A percentile compares a stretch with the other conserved stretches of the same genome.
Conservation (phyloP, 108 stramenopile species). For the Cyclotella sp. region DNA sequence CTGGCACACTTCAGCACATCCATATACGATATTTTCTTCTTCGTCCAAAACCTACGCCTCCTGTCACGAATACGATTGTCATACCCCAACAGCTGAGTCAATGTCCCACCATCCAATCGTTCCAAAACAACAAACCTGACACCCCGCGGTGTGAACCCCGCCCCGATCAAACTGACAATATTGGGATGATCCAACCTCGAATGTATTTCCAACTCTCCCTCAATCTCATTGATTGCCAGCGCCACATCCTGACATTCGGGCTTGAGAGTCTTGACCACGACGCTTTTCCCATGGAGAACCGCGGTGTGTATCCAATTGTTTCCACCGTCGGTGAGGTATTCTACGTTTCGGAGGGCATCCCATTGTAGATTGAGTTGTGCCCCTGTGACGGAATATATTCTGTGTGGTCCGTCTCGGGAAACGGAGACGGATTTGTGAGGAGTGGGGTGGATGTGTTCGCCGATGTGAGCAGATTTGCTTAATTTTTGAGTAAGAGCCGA, state of each 20-base stretch:
- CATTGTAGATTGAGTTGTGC: constrained; percentile 83
- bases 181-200: constrained; percentile 79
- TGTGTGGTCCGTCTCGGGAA: constrained; percentile 47
- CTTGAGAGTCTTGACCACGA: constrained; percentile 90
- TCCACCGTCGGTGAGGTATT: constrained; percentile 92
- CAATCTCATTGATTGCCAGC: constrained; percentile 90
- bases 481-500: constrained; percentile 18
- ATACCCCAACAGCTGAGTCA: constrained; percentile 90
- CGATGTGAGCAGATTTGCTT: constrained; percentile 34
- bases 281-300: constrained; percentile 74
- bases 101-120: constrained; percentile 90
- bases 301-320: constrained; percentile 94
- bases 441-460: neutral
- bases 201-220: constrained; percentile 84
- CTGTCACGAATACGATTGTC: constrained; percentile 92
- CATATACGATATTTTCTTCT: constrained; percentile 76
- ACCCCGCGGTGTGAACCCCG: constrained; percentile 81
- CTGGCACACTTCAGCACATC: constrained; percentile 80
- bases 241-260: constrained; percentile 91
- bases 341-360: constrained; percentile 82
- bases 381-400: constrained; percentile 73
- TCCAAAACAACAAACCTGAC: constrained; percentile 90
- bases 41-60: constrained; percentile 88
- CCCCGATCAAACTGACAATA: constrained; percentile 81
- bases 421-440: constrained; percentile 13